Evolutionary conservation across 345 rosid genomes (phyloP).

Genomic region (Pelargonium nanum): DNA sequence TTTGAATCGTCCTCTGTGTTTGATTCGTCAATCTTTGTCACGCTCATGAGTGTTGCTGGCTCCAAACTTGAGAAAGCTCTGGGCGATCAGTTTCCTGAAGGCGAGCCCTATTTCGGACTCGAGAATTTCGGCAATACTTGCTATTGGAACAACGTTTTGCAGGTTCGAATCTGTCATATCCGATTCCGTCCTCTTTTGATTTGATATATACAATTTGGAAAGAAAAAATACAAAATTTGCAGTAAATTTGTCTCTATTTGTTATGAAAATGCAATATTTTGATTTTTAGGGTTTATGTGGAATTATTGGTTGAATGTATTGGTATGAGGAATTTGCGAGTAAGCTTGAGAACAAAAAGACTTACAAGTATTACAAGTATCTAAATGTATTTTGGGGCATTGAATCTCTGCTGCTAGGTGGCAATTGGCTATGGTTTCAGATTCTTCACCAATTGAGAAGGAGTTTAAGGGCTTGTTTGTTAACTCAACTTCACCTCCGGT

Average conservation of each 20-base stretch:
- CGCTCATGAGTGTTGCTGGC: conserved; percentile 87
- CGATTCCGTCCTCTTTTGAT: no score
- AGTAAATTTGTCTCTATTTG: no score
- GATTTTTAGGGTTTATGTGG: no score
- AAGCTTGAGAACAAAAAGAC: conserved; percentile 80
- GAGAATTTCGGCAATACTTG: conserved; percentile 99
- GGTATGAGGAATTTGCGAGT: no score
- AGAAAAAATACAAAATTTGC: no score
- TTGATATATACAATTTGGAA: no score
- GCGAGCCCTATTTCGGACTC: conserved; percentile 97
- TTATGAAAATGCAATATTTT: no score
- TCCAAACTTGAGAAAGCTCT: conserved; percentile 99
- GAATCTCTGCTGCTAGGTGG: conserved; percentile 97
- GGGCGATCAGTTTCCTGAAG: conserved; percentile 99
- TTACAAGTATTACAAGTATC: conserved; percentile 66
- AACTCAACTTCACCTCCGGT: no score
- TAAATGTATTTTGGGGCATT: conserved; percentile 82
- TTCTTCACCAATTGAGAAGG: conserved; percentile 76
- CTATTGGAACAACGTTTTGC: conserved; percentile 95
- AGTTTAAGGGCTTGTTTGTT: no score
- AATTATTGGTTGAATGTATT: no score
- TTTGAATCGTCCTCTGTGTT: no score
- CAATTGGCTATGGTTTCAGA: conserved; percentile 99
- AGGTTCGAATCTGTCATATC: conserved; percentile 29
- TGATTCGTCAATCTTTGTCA: no score